Evolutionary conservation across 192 early-diverging fungal species (phyloP), one percentile per base, ranked within the genome.

Genomic region (Spizellomyces punctatus): DNA sequence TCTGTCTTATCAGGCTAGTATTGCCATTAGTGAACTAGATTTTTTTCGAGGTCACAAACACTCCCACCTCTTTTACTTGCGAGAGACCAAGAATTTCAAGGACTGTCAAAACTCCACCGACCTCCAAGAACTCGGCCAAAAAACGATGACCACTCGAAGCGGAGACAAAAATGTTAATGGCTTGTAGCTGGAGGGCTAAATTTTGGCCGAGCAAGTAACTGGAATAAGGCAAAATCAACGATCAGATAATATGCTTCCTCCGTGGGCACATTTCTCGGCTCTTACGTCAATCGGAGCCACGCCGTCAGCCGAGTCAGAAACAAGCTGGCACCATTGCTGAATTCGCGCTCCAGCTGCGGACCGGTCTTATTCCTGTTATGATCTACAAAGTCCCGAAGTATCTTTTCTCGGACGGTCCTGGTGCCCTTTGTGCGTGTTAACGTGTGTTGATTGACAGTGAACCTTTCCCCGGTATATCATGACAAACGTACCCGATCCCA

Each of bases 61-160:
- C 17, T 41, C 36, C 6, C 43, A 87, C 86, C 61, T 89, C 87
- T 54, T 87, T 88, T 6, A 84, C 79, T 75, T 89, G 87, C 5
- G 78, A 58, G 5, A 89, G 69, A 5, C 78, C 77, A 43, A 89
- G 73, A 22, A 89, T 83, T 67, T 89, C 87, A 8, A 89, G 69
- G 1, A 89, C 79, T 4, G 87, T 89, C 59, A 89, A 58, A 17
- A 88, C 83, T 0, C 87, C 87, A n/a, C 87, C 87, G 43, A 89
- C 85, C 71, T 89, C 87, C 36, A 89, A 66, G 77, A 89, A 89
- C 67, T 89, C 87, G 9, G 82, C 79, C 27, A 89, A 57, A 69
- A 88, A 89, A n/a, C 87, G 71, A 60, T 78, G 74, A 16, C 87
- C 87, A 47, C 82, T 80, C 4, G 84, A 73, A 5, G 87, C 79